These are phyloP conservation scores for Tetracladium setigerum DNA, from an alignment of 495 filamentous ascomycete genomes.

Conservation along the genomic window DNA sequence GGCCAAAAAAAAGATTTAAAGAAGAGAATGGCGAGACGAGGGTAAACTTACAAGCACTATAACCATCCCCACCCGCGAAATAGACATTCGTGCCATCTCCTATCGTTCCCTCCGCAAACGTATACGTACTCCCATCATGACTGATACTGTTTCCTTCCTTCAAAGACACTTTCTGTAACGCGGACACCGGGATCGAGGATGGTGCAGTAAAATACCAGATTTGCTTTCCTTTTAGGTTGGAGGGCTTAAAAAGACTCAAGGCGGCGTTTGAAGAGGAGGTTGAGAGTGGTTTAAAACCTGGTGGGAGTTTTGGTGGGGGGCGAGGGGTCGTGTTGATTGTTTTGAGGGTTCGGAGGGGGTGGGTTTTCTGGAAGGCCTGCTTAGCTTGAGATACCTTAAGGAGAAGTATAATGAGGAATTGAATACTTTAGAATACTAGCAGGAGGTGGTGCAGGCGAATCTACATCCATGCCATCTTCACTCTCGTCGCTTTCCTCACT, in stretches of 20 bases:
- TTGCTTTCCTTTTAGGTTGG: conserved; percentile 37
- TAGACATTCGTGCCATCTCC: conserved; percentile 8
- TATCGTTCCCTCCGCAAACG: conserved; percentile 32
- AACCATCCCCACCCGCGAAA: conserved; percentile 24
- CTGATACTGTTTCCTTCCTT: conserved; percentile 26
- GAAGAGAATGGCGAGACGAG: not conserved
- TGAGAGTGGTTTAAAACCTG: not conserved
- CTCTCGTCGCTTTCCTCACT: conserved; percentile 18
- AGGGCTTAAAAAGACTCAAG: conserved; percentile 13
- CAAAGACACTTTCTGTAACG: conserved; percentile 32
- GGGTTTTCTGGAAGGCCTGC: not conserved
- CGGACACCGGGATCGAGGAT: conserved; percentile 32
- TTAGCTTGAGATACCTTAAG: not conserved
- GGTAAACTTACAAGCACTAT: conserved; percentile 26
- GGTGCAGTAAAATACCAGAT: conserved; percentile 51
- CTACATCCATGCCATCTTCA: conserved; percentile 8
- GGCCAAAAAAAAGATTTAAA: conserved; percentile 17
- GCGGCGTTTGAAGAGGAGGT: not conserved
- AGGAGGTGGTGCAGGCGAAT: conserved; percentile 22
- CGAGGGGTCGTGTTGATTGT: conserved; percentile 27
- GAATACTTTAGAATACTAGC: not conserved
- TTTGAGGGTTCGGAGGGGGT: too few species aligned
- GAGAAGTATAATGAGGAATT: not conserved
- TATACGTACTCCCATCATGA: conserved; percentile 35
- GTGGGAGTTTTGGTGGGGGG: conserved; percentile 30